Base-by-base conservation (phyloP, 192 early-diverging fungal genomes). In the Helicostylum pulchrum region DNA sequence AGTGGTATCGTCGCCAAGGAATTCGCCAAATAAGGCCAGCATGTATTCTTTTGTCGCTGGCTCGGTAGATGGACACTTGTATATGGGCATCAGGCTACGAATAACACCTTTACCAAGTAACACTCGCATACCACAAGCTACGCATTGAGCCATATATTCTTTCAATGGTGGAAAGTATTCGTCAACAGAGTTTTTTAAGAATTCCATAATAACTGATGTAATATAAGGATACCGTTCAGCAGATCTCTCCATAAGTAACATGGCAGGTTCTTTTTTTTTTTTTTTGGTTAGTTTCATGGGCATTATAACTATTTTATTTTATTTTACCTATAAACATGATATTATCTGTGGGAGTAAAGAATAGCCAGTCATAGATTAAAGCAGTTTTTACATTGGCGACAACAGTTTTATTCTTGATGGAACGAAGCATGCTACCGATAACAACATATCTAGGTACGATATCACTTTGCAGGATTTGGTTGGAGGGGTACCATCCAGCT, bases 331-430 rank as follows among this genome's bases (percentile, higher is more conserved):
- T 83, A 46, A 76, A 76, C 91, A 92, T 92, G 30, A 92, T 85
- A 58, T 77, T 88, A 53, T 91, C 89, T 10, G 53, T n/a, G 5
- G 86, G 78, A 21, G 83, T 79, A 60, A 82, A 92, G 50, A 87
- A 89, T 17, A 92, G 67, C 91, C 91, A 92, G 66, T 92, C 91
- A 54, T 84, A 89, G 51, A 90, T 87, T 36, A 92, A 62, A 10
- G 91, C 89, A 17, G 89, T 75, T 46, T 92, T 92, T 44, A 83
- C 84, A 60, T 87, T 85, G 14, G 85, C 73, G 4, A 86, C 86
- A 0, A 79, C 75, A 0, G 84, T 81, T 53, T 77, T 76, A 43
- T 83, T 84, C 67, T 77, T 84, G 14, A 92, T 78, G 42, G 64
- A 66, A 0, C 83, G 68, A 52, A 92, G 44, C 0, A 92, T 42